Base-by-base conservation (phyloP, 1,139 yeast species). In the Protomyces macrosporus region DNA sequence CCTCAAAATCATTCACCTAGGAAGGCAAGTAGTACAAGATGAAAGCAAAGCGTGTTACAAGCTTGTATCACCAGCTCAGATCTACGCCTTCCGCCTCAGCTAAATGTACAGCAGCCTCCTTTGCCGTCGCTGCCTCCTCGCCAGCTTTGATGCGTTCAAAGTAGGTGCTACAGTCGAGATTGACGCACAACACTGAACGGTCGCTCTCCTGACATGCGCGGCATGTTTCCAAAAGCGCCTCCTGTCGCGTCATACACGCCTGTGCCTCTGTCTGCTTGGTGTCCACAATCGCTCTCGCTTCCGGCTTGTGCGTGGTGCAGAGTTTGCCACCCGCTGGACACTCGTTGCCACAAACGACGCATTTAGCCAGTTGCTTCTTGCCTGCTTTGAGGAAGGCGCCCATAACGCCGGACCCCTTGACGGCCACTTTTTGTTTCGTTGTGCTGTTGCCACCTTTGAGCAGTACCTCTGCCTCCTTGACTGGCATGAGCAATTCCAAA, bases 361-460 rank as follows among this genome's bases (percentile, higher is more conserved):
- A 60, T 39, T 51, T 48, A 34, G 58, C 54, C 54, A 53, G 16
- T 23, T 55, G 37, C 54, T 60, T 60, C 50, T 53, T 53, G 33
- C 63, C 63, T 14, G 63, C 57, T 7, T 50, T 40, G 12, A 60
- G 50, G 45, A 60, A 60, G 33, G 63, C 63, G 16, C 63, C 58
- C 63, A 60, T 60, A 39, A 60, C 58, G 12, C 63, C 63, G 30
- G 63, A 16, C 4, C 58, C 57, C 40, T 60, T 60, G 30, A 30
- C 30, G 37, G 53, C 58, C 33, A 53, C 54, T 39, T 60, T 60
- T n/a, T 55, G 45, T 39, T 55, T 37, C 10, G 42, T 52, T 16
- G 62, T 58, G 4, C 12, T 42, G 6, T 30, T 30, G 9, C 30
- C 48, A 6, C 39, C 48, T 40, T 60, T 60, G 58, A 60, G 45